Conservation (phyloP, 768 basidiomycete genomes). For the Pholiota molesta region DNA sequence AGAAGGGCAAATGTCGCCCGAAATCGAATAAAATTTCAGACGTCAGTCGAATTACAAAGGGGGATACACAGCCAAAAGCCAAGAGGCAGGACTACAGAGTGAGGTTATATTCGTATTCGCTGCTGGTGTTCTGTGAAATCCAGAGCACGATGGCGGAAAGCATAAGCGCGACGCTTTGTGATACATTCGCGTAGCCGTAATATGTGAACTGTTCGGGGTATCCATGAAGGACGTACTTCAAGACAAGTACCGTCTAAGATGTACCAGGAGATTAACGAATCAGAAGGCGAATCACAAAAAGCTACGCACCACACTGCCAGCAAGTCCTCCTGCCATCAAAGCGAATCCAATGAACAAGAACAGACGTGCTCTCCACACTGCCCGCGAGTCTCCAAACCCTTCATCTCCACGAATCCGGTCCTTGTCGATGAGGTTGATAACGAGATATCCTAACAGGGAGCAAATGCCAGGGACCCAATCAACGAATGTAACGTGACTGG, state of each 20-base stretch:
- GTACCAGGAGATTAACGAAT: neutral
- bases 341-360: slow-evolving; percentile 96
- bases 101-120: slow-evolving; percentile 94
- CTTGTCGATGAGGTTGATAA: slow-evolving; percentile 96
- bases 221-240: slow-evolving; percentile 83
- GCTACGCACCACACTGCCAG: slow-evolving; percentile 89
- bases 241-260: slow-evolving; percentile 76
- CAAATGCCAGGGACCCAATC: slow-evolving; percentile 99
- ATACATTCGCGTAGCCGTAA: slow-evolving; percentile 96
- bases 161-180: slow-evolving; percentile 87
- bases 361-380: slow-evolving; percentile 90
- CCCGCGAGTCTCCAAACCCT: slow-evolving; percentile 76
- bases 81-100: slow-evolving; percentile 48
- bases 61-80: neutral
- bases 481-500: slow-evolving; percentile 84
- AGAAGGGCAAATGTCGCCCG: too few relatives aligned
- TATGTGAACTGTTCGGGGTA: slow-evolving; percentile 80
- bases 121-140: slow-evolving; percentile 84
- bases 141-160: slow-evolving; percentile 87
- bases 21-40: neutral
- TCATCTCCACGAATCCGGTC: slow-evolving; percentile 81
- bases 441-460: slow-evolving; percentile 88
- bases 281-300: neutral
- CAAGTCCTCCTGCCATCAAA: slow-evolving; percentile 95
- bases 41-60: neutral